Evolutionary conservation across 2,329 filamentous ascomycete genomes (phyloP), one percentile per base, ranked within the genome.

Genomic region (Dothideomycetes sp.): DNA sequence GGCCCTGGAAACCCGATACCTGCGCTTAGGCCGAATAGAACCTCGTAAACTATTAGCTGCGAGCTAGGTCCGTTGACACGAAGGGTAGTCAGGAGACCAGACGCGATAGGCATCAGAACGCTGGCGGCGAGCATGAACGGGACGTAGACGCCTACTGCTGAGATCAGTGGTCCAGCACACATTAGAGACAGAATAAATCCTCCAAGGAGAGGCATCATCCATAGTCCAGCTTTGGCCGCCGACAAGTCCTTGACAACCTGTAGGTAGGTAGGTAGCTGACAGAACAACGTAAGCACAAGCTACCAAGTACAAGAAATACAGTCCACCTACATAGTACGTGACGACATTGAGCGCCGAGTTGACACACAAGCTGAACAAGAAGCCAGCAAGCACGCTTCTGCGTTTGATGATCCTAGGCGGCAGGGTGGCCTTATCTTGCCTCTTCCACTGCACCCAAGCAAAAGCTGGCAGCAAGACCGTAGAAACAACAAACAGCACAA

Each of bases 91-190:
- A 61, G 50, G 17, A 60, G 48, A 1, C 59, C 58, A 0, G 57
- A 49, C 4, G 50, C 56, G 29, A 61, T 49, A 1, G 59, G 52
- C 53, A 59, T 58, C 18, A 50, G 45, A 7, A 56, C 32, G 1
- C 52, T 54, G 5, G 47, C 49, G 14, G 52, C 41, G 12, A 60
- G 40, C 54, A 62, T 59, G 37, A 57, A 61, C 1, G 58, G 58
- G 5, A 52, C 48, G 41, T 59, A 61, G 45, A 58, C 60, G 5
- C 56, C 57, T 8, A 52, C 42, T 7, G 35, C 36, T 19, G 31
- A 45, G 16, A 38, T 43, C 12, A 30, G 43, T n/a, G 34, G 5
- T 4, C 46, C 48, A n/a, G 40, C 36, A 8, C 47, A 8, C 5
- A 48, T 22, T 11, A 43, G n/a, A 1, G 40, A 37, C 11, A 47